Evolutionary conservation across 306 rosid genomes (phyloP).

Genomic region (Argentina anserina): DNA sequence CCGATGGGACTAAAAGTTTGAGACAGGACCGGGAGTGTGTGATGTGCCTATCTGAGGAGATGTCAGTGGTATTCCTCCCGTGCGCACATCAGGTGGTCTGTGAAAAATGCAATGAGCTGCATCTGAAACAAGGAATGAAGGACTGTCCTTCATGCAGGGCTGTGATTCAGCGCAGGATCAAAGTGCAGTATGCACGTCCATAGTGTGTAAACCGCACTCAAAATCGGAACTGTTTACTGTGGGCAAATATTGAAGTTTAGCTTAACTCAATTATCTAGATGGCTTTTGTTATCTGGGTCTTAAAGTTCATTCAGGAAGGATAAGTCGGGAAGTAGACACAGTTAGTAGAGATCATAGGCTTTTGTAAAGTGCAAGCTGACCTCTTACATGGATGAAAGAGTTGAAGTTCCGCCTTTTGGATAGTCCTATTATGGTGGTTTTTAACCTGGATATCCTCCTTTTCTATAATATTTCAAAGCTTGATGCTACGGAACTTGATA

Average conservation of each 20-base stretch:
- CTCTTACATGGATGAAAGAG: background rate
- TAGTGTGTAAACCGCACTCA: background rate
- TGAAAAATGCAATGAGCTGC: conserved; percentile 55
- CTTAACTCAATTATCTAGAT: background rate
- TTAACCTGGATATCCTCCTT: background rate
- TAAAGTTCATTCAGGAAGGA: conserved; percentile 7
- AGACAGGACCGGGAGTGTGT: conserved; percentile 65
- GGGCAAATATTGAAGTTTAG: background rate
- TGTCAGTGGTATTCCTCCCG: conserved; percentile 60
- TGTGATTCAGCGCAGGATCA: conserved; percentile 43
- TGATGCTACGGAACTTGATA: background rate
- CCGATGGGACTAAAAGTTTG: conserved; percentile 26
- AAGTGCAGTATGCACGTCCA: conserved; percentile 32
- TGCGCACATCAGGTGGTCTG: conserved; percentile 69
- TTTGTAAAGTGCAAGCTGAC: conserved; percentile 1
- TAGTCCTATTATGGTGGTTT: background rate
- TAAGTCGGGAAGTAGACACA: too few species aligned
- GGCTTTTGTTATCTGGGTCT: conserved; percentile 1
- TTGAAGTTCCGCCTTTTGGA: conserved; percentile 2
- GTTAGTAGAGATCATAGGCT: conserved; percentile 5
- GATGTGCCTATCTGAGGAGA: conserved; percentile 70
- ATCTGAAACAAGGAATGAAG: conserved; percentile 62
- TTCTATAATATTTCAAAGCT: background rate
- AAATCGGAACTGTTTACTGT: background rate
- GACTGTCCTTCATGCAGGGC: conserved; percentile 75